A percentile compares a stretch with the other conserved stretches of the same genome.
These are phyloP conservation scores for Jimgerdemannia flammicorona DNA, from an alignment of 192 early-diverging fungal species.

Conservation along the genomic window DNA sequence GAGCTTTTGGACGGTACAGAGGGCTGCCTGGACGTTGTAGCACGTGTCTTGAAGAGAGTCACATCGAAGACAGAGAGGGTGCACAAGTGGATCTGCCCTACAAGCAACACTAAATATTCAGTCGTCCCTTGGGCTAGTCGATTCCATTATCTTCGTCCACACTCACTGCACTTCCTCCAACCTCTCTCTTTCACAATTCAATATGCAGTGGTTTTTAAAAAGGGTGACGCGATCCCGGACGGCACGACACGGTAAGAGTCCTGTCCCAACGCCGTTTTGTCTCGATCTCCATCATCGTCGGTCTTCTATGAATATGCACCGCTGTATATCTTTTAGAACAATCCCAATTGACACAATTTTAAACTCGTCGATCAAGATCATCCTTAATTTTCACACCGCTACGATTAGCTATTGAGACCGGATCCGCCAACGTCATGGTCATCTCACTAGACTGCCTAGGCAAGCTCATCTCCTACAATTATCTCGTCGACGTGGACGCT, in stretches of 20 bases:
- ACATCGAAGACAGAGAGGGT: no score
- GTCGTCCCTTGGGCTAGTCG: no score
- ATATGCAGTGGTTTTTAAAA: conserved; percentile 26
- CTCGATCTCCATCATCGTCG: no score
- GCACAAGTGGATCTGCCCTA: no score
- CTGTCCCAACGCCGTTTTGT: background rate
- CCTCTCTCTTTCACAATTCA: no score
- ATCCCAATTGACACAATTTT: background rate
- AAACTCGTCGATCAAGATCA: conserved; percentile 6
- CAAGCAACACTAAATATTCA: no score
- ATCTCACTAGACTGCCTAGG: conserved; percentile 81
- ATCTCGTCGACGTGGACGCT: conserved; percentile 37
- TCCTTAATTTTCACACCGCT: conserved; percentile 63
- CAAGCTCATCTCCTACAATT: conserved; percentile 68
- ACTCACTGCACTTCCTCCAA: no score
- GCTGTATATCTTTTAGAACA: no score
- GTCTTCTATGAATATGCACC: background rate
- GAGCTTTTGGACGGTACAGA: no score
- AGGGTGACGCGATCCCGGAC: conserved; percentile 24
- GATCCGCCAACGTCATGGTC: conserved; percentile 54
- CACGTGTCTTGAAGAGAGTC: no score
- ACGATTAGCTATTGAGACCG: conserved; percentile 66
- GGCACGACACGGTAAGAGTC: conserved; percentile 21
- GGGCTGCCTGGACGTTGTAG: no score
- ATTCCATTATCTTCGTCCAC: no score